Evolutionary conservation across 495 filamentous ascomycete species (phyloP), one percentile per base, ranked within the genome.

Genomic region (Penicillium crystallinum): DNA sequence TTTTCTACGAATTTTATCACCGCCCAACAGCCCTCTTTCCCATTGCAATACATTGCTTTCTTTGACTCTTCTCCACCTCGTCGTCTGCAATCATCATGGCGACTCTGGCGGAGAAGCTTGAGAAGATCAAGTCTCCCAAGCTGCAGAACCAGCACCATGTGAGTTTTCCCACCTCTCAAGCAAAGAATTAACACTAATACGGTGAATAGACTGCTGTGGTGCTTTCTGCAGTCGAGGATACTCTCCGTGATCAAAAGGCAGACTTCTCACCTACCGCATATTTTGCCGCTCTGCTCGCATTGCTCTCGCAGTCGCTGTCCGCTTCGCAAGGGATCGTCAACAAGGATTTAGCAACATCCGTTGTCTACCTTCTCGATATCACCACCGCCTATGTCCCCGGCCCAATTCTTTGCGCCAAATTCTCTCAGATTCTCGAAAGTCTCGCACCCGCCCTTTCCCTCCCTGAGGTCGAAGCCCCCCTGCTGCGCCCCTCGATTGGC

Each of bases 111-210:
- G 92, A 92, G 75, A 95, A 88, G 78, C 81, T 98, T 61, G 88
- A 92, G 68, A 96, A 91, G 79, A 96, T 97, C 65, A 87, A 93
- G 70, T 91, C 88, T 68, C 93, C 93, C 23, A 95, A 95, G 74
- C 84, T 96, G 59, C 87, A 97, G 69, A 97, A 88, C 71, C 89
- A 95, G 73, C 84, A 92, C 68, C 90, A 93, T 80, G 90, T 92
- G 73, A 59, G 77, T 71, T 17, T 31, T 31, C 21, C 40, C 35
- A 12, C 31, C n/a, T 45, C 55, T 64, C 46, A 65, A 46, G 50
- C 43, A 21, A 11, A n/a, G 38, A 19, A 55, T 41, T 52, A 23
- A 30, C 18, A 18, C 48, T 50, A 50, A 49, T 27, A 11, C 18
- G n/a, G 25, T 33, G 41, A 23, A 36, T 64, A 97, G 90, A 95